Percentiles rank a stretch among this genome's conserved stretches.
These are phyloP conservation scores for Ustanciosporium gigantosporum DNA, from an alignment of 1,284 basidiomycete genomes.

Conservation along the genomic window DNA sequence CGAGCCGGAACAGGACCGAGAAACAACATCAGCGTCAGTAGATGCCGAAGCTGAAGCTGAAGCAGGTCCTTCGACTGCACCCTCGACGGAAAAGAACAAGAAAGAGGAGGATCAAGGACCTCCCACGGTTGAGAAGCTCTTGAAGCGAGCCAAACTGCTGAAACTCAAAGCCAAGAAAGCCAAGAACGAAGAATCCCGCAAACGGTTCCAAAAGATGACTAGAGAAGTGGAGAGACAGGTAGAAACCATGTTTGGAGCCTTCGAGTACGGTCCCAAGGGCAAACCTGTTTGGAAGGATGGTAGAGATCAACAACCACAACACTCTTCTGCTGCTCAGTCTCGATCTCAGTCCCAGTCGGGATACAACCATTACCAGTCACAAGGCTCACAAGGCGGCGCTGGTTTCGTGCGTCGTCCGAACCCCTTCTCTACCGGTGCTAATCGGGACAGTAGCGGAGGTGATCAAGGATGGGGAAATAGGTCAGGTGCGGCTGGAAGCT, in stretches of 20 bases:
- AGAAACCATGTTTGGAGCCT: conserved; percentile 40
- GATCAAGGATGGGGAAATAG: conserved; percentile 27
- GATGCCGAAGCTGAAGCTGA: not conserved
- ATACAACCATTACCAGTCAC: not conserved
- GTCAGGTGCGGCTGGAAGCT: conserved; percentile 2
- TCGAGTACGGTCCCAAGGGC: conserved; percentile 42
- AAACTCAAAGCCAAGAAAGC: conserved; percentile 56
- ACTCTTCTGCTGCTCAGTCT: conserved; percentile 30
- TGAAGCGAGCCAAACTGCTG: conserved; percentile 56
- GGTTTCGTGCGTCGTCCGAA: too few species aligned
- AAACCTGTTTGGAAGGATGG: conserved; percentile 15
- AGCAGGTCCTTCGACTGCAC: not conserved
- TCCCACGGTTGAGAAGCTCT: conserved; percentile 34
- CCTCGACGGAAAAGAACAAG: not conserved
- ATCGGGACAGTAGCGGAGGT: conserved; percentile 3
- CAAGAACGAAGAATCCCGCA: conserved; percentile 42
- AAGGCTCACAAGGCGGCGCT: too few species aligned
- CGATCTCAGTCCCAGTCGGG: conserved; percentile 28
- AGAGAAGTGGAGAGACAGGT: conserved; percentile 59
- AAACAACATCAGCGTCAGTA: not conserved
- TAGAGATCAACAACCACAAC: conserved; percentile 33
- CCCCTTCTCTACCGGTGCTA: conserved; percentile 5
- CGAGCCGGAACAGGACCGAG: not conserved
- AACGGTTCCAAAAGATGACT: conserved; percentile 19
- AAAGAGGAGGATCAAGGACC: conserved; percentile 3